phyloP scores from a whole-genome alignment of 163 green algal genomes.

The Scenedesmus sp. region DNA sequence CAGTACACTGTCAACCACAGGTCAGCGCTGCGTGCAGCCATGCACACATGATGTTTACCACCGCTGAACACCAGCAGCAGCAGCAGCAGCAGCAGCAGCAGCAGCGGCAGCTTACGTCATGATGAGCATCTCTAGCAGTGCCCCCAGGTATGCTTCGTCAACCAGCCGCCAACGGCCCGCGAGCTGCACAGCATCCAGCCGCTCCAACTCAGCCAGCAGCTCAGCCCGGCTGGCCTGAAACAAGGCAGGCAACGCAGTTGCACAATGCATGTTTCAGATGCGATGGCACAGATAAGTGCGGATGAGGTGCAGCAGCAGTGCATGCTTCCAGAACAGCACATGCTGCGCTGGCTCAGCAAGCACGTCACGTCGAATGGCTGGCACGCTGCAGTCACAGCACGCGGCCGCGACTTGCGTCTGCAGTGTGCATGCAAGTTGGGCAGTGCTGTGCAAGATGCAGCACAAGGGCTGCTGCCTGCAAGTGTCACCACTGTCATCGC shows the following conservation, averaged over 20 bases:
- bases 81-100: background rate
- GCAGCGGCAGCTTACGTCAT: conserved; percentile 59
- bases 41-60: no score
- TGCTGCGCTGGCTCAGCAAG: background rate
- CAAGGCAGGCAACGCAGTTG: no score
- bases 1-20: no score
- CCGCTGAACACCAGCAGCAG: conserved; percentile 12
- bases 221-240: conserved; percentile 67
- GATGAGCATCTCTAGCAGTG: conserved; percentile 75
- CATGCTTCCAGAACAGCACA: background rate
- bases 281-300: background rate
- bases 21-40: no score
- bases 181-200: conserved; percentile 66
- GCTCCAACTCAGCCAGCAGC: conserved; percentile 63
- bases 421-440: no score
- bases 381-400: no score
- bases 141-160: conserved; percentile 58
- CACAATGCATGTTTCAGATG: background rate
- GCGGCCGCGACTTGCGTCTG: no score
- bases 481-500: no score
- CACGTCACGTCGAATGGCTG: background rate
- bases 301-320: no score
- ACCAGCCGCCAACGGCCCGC: conserved; percentile 60
- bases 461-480: no score
- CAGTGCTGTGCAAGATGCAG: no score